These are phyloP conservation scores for Arthrobotrys entomopaga DNA, from an alignment of 2,329 filamentous ascomycete genomes.

Conservation along the genomic window DNA sequence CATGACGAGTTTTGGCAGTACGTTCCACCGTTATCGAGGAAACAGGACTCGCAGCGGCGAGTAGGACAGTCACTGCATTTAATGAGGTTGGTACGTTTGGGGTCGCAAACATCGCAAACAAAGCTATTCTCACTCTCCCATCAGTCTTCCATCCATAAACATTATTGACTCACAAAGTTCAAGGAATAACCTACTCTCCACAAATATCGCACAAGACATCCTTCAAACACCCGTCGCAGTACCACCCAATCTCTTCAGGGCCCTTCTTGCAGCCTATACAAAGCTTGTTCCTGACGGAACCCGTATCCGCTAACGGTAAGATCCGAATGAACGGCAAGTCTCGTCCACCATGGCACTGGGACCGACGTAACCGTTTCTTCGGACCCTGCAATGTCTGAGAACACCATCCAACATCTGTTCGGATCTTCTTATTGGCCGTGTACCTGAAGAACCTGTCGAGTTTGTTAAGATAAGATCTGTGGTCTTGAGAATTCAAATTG, in stretches of 20 bases:
- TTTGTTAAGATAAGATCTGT: conserved; percentile 25
- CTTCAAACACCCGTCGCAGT: conserved; percentile 46
- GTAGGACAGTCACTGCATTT: conserved; percentile 45
- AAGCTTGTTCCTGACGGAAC: conserved; percentile 25
- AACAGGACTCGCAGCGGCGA: conserved; percentile 47
- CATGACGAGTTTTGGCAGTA: conserved; percentile 31
- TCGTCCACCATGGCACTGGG: conserved; percentile 37
- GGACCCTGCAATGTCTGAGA: conserved; percentile 49
- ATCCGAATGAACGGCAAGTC: conserved; percentile 47
- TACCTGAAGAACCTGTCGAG: conserved; percentile 51
- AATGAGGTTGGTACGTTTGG: conserved; percentile 30
- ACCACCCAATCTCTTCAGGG: conserved; percentile 47
- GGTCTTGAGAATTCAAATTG: conserved; percentile 24
- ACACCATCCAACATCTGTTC: conserved; percentile 49
- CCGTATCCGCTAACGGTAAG: conserved; percentile 46
- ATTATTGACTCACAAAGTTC: not conserved
- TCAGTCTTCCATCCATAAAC: not conserved
- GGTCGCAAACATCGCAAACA: conserved; percentile 48
- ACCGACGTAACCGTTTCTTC: conserved; percentile 38
- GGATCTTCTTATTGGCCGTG: conserved; percentile 35
- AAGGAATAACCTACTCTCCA: conserved; percentile 36
- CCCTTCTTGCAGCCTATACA: conserved; percentile 42
- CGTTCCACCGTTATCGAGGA: conserved; percentile 32
- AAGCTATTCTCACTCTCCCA: conserved; percentile 22
- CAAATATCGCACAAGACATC: conserved; percentile 51